These are phyloP conservation scores for Chloris gayana DNA, from an alignment of 176 grass and related monocot species.

Conservation along the genomic window DNA sequence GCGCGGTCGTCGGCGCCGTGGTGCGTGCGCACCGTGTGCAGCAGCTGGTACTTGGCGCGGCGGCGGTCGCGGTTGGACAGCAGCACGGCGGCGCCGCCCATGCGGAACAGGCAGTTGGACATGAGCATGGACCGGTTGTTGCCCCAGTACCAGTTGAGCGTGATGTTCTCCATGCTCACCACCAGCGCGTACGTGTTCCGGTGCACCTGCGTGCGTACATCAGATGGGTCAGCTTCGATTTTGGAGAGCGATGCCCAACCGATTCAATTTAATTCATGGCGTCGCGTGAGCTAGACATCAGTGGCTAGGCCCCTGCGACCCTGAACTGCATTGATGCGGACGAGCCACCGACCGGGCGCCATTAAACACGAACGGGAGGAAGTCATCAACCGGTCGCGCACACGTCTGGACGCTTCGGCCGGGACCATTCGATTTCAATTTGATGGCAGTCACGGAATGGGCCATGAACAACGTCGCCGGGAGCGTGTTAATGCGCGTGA, in stretches of 20 bases:
- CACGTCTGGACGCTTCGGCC: background rate
- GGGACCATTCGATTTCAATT: background rate
- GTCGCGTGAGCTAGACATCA: slow-evolving; percentile 21
- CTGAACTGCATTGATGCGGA: background rate
- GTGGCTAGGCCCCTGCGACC: no score
- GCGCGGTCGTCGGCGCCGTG: slow-evolving; percentile 62
- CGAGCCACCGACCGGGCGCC: background rate
- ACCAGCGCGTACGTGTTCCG: slow-evolving; percentile 81
- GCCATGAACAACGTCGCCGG: background rate
- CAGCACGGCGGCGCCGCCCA: slow-evolving; percentile 79
- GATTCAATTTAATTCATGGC: no score
- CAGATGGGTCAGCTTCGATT: no score
- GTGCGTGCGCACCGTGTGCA: slow-evolving; percentile 86
- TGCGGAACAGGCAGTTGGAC: slow-evolving; percentile 84
- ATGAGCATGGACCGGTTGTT: slow-evolving; percentile 79
- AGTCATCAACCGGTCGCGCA: background rate
- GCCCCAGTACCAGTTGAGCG: slow-evolving; percentile 87
- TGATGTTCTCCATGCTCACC: slow-evolving; percentile 86
- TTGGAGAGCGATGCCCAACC: no score
- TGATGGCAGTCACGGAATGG: background rate
- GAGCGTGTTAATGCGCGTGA: background rate
- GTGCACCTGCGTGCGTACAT: slow-evolving; percentile 88
- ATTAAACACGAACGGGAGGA: background rate
- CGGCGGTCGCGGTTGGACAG: slow-evolving; percentile 61
- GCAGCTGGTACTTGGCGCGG: slow-evolving; percentile 79